These are phyloP conservation scores for Hemileia vastatrix DNA, from an alignment of 1,284 basidiomycete species.

Conservation along the genomic window DNA sequence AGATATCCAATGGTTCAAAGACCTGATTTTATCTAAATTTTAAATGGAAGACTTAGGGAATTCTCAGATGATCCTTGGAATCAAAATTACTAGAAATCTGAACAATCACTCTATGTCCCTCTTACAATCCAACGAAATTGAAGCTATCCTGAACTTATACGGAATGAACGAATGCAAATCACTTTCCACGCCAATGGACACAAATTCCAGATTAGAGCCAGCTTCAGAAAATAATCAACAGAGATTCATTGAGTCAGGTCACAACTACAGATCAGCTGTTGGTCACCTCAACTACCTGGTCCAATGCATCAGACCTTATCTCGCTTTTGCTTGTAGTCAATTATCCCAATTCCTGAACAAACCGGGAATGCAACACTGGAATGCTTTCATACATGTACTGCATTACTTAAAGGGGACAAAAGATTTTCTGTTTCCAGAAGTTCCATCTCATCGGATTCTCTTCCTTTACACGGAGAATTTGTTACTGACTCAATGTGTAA, in stretches of 20 bases:
- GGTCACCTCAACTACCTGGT: slow-evolving; percentile 7
- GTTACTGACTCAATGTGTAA: too few species aligned
- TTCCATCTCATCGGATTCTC: too few species aligned
- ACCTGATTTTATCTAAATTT: too few species aligned
- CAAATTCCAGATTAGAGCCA: not conserved
- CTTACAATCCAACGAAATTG: too few species aligned
- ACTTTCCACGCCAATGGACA: not conserved
- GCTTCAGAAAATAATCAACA: not conserved
- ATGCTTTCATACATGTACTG: not conserved
- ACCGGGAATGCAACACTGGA: slow-evolving; percentile 3
- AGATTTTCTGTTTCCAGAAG: too few species aligned
- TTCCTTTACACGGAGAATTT: too few species aligned
- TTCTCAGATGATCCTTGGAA: too few species aligned
- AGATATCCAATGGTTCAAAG: too few species aligned
- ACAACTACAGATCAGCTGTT: not conserved
- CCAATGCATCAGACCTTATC: not conserved
- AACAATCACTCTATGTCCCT: too few species aligned
- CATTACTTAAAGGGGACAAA: not conserved
- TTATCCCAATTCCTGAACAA: slow-evolving; percentile 6
- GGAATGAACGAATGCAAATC: not conserved
- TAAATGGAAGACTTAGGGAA: too few species aligned
- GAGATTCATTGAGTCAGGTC: not conserved
- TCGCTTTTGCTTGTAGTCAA: not conserved
- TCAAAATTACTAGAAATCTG: too few species aligned
- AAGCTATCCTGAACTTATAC: not conserved